phyloP scores from a whole-genome alignment of 148 eudicot species.

The Cornus kousa region DNA sequence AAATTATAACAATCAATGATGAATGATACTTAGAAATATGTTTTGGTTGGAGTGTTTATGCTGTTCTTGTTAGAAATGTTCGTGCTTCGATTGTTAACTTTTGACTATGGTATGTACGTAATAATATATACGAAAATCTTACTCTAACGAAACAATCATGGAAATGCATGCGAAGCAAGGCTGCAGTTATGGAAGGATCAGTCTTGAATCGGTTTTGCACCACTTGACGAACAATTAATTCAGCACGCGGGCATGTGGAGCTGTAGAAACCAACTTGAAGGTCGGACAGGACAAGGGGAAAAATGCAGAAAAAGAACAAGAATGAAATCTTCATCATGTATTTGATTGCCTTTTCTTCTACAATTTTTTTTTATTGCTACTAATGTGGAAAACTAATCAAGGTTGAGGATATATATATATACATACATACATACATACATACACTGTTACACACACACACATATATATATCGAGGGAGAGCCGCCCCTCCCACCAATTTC shows the following conservation, averaged over 20 bases:
- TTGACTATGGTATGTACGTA: no score
- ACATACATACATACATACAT: no score
- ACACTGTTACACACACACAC: no score
- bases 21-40: no score
- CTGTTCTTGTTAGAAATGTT: no score
- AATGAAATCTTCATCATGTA: constrained; percentile 6
- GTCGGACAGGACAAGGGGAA: constrained; percentile 10
- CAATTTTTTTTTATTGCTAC: no score
- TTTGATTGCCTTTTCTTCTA: not conserved
- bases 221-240: constrained; percentile 20
- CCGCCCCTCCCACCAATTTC: no score
- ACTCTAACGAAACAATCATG: constrained; percentile 38
- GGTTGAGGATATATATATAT: not conserved
- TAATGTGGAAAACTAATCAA: no score
- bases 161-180: constrained; percentile 35
- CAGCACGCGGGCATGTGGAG: constrained; percentile 26
- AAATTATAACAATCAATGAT: no score
- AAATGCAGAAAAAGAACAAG: not conserved
- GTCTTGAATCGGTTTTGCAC: constrained; percentile 15
- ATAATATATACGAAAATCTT: not conserved
- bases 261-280: constrained; percentile 27
- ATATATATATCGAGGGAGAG: not conserved
- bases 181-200: constrained; percentile 15
- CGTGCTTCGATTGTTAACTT: no score
- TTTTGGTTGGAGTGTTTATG: no score